Evolutionary conservation across 345 rosid genomes (phyloP).

Genomic region (Pistacia vera): DNA sequence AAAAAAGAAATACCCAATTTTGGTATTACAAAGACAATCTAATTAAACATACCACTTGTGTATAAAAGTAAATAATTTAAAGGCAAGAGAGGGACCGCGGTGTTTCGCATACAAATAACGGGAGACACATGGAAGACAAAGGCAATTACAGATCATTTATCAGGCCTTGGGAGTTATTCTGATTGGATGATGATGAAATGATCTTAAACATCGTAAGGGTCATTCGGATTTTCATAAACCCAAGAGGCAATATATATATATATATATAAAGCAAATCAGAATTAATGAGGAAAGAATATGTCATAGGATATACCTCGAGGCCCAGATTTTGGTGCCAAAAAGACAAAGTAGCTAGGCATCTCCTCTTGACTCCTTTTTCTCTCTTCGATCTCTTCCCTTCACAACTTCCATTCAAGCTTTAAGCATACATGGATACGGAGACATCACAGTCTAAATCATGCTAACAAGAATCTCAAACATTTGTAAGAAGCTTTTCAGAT

Average conservation of each 20-base stretch:
- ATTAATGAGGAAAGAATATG: slow-evolving; percentile 35
- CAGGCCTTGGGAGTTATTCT: background rate
- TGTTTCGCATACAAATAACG: too few relatives aligned
- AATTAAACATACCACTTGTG: too few relatives aligned
- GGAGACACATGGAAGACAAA: background rate
- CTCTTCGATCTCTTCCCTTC: background rate
- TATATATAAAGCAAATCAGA: background rate
- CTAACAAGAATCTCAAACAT: slow-evolving; percentile 27
- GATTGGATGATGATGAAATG: slow-evolving; percentile 15
- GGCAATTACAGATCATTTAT: slow-evolving; percentile 3
- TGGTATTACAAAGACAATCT: too few relatives aligned
- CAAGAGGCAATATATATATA: background rate
- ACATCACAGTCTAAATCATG: slow-evolving; percentile 32
- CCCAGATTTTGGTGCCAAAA: slow-evolving; percentile 13
- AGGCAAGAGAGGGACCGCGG: too few relatives aligned
- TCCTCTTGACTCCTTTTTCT: slow-evolving; percentile 12
- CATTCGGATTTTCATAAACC: slow-evolving; percentile 7
- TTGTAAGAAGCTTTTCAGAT: slow-evolving; percentile 19
- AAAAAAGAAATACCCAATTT: too few relatives aligned
- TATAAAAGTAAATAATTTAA: too few relatives aligned
- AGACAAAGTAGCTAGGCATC: slow-evolving; percentile 28
- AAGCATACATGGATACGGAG: too few relatives aligned
- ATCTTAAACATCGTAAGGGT: background rate
- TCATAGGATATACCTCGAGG: slow-evolving; percentile 41
- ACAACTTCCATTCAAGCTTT: background rate